Percentiles rank a stretch among this genome's conserved stretches.
These are phyloP conservation scores for Fusarium sp. DNA, from an alignment of 2,329 filamentous ascomycete species.

Conservation along the genomic window DNA sequence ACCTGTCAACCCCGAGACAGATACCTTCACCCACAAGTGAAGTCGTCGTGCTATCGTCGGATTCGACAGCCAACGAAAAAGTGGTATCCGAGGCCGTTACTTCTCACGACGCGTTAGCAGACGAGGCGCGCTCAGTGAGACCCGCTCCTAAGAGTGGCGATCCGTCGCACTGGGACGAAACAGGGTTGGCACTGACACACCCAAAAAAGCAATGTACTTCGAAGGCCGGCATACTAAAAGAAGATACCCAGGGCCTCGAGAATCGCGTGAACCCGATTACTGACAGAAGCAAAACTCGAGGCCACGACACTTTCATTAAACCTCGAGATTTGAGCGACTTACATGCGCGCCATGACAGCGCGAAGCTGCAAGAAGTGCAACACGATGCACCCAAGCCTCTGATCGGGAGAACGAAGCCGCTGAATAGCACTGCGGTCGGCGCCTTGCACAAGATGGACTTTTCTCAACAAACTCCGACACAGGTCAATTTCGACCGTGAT, in stretches of 20 bases:
- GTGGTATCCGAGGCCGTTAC: slow-evolving; percentile 1
- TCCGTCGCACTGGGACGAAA: slow-evolving; percentile 41
- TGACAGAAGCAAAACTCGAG: slow-evolving; percentile 9
- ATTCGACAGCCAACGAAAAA: slow-evolving; percentile 3
- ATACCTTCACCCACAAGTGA: slow-evolving; percentile 17
- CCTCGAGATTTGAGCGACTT: slow-evolving; percentile 6
- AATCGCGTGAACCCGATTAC: slow-evolving; percentile 26
- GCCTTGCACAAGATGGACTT: slow-evolving; percentile 54
- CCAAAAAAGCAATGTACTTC: slow-evolving; percentile 44
- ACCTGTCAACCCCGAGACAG: not conserved
- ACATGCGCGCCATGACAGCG: slow-evolving; percentile 38
- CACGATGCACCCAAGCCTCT: slow-evolving; percentile 35
- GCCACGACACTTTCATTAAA: slow-evolving; percentile 3
- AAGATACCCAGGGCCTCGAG: slow-evolving; percentile 19
- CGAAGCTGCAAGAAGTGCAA: slow-evolving; percentile 31
- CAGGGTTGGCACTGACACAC: slow-evolving; percentile 45
- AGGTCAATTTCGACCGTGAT: slow-evolving; percentile 66
- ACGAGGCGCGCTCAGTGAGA: slow-evolving; percentile 24
- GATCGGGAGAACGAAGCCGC: slow-evolving; percentile 32
- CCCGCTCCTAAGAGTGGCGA: slow-evolving; percentile 37
- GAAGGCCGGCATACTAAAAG: slow-evolving; percentile 17
- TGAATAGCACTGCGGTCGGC: slow-evolving; percentile 27
- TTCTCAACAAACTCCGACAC: slow-evolving; percentile 66
- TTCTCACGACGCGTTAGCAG: slow-evolving; percentile 32
- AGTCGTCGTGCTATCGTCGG: slow-evolving; percentile 18